phyloP scores from a whole-genome alignment of 192 early-diverging fungal species.

The Coemansia sp. region DNA sequence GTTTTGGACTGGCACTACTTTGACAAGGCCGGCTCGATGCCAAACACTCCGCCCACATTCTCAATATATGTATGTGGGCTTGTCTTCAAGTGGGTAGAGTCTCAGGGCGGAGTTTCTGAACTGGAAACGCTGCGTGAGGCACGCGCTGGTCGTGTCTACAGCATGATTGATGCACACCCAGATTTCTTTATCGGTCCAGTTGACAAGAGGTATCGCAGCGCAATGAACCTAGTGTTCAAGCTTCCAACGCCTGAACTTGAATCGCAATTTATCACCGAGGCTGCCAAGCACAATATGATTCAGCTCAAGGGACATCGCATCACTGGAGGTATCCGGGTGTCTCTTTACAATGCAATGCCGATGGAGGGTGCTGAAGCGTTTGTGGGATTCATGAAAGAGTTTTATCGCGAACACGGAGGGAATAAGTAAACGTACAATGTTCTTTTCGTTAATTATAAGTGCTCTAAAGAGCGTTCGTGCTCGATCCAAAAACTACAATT shows the following conservation, averaged over 20 bases:
- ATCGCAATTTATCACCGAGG: constrained; percentile 74
- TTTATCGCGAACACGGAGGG: constrained; percentile 54
- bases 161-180: constrained; percentile 55
- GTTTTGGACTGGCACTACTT: constrained; percentile 89
- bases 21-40: constrained; percentile 79
- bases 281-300: constrained; percentile 73
- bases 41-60: constrained; percentile 97
- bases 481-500: too few relatives aligned
- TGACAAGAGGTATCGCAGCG: constrained; percentile 60
- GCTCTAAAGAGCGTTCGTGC: too few relatives aligned
- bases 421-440: background rate
- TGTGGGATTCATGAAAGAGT: constrained; percentile 78
- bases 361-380: constrained; percentile 79
- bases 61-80: constrained; percentile 87
- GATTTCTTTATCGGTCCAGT: constrained; percentile 72
- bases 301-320: constrained; percentile 95
- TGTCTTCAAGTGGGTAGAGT: constrained; percentile 81
- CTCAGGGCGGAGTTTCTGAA: constrained; percentile 57
- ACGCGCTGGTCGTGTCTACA: constrained; percentile 75
- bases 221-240: constrained; percentile 93
- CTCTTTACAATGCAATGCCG: constrained; percentile 93
- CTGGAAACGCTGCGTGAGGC: constrained; percentile 67
- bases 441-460: background rate
- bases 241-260: constrained; percentile 68
- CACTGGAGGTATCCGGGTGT: constrained; percentile 89